phyloP scores from a whole-genome alignment of 208 protist species.

The Balamuthia mandrillaris region DNA sequence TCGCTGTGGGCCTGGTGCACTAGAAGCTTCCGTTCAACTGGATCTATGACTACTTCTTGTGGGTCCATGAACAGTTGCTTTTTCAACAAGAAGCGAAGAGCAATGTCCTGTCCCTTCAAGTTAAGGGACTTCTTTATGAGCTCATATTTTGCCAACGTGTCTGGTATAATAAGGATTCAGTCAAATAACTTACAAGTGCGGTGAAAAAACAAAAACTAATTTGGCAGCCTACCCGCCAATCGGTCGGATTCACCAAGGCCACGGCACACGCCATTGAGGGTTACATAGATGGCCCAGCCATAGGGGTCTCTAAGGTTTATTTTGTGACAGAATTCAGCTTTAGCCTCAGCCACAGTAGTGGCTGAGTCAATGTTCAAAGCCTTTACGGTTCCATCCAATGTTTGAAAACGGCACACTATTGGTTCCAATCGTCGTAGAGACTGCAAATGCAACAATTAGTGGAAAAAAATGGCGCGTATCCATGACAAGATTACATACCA shows the following conservation, averaged over 20 bases:
- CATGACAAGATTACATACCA: neutral
- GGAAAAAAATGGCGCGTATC: neutral
- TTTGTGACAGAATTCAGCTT: neutral
- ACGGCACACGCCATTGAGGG: conserved; percentile 4
- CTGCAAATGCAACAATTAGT: neutral
- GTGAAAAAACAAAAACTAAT: neutral
- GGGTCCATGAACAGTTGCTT: conserved; percentile 34
- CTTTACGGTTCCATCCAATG: neutral
- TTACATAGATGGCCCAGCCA: conserved; percentile 16
- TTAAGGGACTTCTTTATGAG: conserved; percentile 12
- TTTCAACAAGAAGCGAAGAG: conserved; percentile 5
- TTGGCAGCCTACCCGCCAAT: neutral
- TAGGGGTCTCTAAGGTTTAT: neutral
- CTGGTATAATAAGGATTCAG: no score
- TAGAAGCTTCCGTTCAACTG: conserved; percentile 8
- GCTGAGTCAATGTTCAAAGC: conserved; percentile 33
- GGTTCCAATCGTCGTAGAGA: neutral
- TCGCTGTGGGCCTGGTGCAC: conserved; percentile 34
- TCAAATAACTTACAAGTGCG: neutral
- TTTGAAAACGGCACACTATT: conserved; percentile 37
- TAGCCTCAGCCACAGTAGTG: conserved; percentile 1
- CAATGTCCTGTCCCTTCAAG: neutral
- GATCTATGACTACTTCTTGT: neutral
- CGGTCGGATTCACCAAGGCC: conserved; percentile 18
- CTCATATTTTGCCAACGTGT: conserved; percentile 20